Evolutionary conservation across 352 stramenopile species (phyloP).

Genomic region (Phytophthora vignae): DNA sequence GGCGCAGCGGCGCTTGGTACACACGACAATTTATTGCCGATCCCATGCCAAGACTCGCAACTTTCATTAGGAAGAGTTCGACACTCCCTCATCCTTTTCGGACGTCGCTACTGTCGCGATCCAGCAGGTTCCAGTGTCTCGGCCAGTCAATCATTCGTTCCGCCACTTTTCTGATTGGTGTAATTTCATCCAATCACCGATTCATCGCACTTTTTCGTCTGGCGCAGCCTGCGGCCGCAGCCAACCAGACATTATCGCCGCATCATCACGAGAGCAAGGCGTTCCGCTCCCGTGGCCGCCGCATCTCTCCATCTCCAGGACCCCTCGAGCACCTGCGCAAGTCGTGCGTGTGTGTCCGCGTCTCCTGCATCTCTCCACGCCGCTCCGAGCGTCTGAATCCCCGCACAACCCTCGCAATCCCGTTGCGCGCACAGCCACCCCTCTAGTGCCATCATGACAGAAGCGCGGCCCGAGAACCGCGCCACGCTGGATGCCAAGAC

Average conservation of each 20-base stretch:
- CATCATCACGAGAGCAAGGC: conserved; percentile 5
- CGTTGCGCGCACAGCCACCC: background rate
- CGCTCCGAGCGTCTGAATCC: background rate
- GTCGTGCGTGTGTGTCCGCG: conserved; percentile 38
- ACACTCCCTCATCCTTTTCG: background rate
- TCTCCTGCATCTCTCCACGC: background rate
- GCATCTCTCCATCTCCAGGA: conserved; percentile 9
- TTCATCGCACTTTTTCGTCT: background rate
- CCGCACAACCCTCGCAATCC: conserved; percentile 3
- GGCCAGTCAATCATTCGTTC: conserved; percentile 16
- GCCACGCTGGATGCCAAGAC: conserved; percentile 32
- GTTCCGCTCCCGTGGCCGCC: background rate
- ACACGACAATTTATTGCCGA: background rate
- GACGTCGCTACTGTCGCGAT: background rate
- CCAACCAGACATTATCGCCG: conserved; percentile 33
- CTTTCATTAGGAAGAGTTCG: background rate
- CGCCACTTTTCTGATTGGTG: conserved; percentile 4
- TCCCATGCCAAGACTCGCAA: too few relatives aligned
- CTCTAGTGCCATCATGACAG: conserved; percentile 13
- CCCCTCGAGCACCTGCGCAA: conserved; percentile 31
- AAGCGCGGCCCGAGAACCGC: conserved; percentile 28
- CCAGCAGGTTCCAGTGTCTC: conserved; percentile 1
- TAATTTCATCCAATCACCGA: conserved; percentile 13
- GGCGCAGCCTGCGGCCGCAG: background rate
- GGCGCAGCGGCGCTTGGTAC: background rate